These are phyloP conservation scores for Bruguiera sexangula DNA, from an alignment of 345 rosid genomes.

Conservation along the genomic window DNA sequence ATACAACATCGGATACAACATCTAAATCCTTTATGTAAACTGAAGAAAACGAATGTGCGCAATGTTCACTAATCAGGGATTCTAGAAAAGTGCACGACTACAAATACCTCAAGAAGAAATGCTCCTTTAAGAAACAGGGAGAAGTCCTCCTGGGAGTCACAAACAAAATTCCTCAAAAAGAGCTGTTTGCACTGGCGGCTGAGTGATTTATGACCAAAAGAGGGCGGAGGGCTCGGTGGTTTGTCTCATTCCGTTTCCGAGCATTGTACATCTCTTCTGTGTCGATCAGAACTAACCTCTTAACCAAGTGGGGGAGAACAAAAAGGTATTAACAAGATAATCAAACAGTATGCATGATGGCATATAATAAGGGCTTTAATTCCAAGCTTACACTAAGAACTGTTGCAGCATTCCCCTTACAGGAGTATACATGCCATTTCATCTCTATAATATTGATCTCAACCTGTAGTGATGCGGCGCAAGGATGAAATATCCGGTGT, in stretches of 20 bases:
- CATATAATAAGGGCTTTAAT: not conserved
- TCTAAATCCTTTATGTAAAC: too few species aligned
- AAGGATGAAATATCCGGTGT: too few species aligned
- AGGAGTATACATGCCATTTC: slow-evolving; percentile 33
- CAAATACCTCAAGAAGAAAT: too few species aligned
- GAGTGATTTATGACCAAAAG: slow-evolving; percentile 55
- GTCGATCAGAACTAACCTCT: slow-evolving; percentile 67
- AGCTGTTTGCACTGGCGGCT: slow-evolving; percentile 10
- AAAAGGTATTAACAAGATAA: not conserved
- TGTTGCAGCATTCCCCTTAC: slow-evolving; percentile 75
- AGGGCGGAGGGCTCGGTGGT: slow-evolving; percentile 53
- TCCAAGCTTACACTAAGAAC: slow-evolving; percentile 25
- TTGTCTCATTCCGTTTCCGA: slow-evolving; percentile 54
- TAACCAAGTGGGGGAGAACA: slow-evolving; percentile 38
- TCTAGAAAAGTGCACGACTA: too few species aligned
- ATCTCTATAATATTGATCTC: too few species aligned
- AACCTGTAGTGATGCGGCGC: too few species aligned
- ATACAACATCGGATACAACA: too few species aligned
- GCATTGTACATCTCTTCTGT: slow-evolving; percentile 78
- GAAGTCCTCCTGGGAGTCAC: too few species aligned
- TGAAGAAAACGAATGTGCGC: too few species aligned
- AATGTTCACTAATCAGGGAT: too few species aligned
- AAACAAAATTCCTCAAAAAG: too few species aligned
- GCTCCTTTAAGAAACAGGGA: too few species aligned
- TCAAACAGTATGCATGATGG: not conserved